These are phyloP conservation scores for Hibiscus mutabilis DNA, from an alignment of 345 rosid species.

Conservation along the genomic window DNA sequence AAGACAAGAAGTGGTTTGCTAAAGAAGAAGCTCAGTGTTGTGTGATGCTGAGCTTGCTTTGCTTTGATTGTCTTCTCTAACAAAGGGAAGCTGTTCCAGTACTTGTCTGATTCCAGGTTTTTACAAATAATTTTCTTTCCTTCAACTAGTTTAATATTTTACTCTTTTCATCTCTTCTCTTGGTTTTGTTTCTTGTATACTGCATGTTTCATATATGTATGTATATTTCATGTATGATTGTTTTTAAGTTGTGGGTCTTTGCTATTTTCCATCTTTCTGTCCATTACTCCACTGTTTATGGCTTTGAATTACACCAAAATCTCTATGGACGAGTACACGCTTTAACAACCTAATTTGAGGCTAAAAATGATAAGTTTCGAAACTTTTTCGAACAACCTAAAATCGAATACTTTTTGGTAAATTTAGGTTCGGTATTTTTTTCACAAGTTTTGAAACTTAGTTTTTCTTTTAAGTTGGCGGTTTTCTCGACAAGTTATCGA, in stretches of 20 bases:
- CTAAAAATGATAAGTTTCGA: too few species aligned
- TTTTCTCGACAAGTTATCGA: too few species aligned
- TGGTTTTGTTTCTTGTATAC: not conserved
- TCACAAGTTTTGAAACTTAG: too few species aligned
- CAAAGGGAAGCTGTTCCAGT: not conserved
- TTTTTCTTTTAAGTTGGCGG: too few species aligned
- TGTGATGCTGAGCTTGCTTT: not conserved
- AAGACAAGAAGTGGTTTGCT: not conserved
- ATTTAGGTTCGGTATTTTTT: too few species aligned
- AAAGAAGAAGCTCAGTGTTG: too few species aligned
- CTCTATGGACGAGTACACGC: too few species aligned
- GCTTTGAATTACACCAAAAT: slow-evolving; percentile 16
- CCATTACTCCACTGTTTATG: not conserved
- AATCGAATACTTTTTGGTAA: too few species aligned
- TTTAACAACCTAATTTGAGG: too few species aligned
- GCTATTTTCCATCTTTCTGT: not conserved
- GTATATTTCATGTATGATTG: not conserved
- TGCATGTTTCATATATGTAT: not conserved
- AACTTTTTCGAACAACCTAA: too few species aligned
- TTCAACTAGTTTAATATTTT: not conserved
- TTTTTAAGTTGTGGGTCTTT: slow-evolving; percentile 1
- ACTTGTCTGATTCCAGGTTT: not conserved
- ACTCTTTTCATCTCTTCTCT: not conserved
- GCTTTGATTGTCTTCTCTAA: not conserved
- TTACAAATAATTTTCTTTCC: too few species aligned